Evolutionary conservation across 306 rosid species (phyloP), one percentile per base, ranked within the genome.

Genomic region (Vigna angularis): DNA sequence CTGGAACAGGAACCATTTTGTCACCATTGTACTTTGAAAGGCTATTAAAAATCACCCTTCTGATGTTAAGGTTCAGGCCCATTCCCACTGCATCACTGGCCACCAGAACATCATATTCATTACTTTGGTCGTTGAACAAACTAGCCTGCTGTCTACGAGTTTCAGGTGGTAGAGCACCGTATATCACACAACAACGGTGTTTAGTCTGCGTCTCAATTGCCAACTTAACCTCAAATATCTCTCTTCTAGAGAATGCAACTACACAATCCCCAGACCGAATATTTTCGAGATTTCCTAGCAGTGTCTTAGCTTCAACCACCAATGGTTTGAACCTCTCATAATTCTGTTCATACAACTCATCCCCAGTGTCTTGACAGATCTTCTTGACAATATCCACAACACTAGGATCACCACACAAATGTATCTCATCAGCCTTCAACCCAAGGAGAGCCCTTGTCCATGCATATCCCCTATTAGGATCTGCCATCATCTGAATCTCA

Each of bases 21-120:
- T 94, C 95, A 59, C 98, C 98, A 65, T 90, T 90, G 86, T 86
- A 94, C 82, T 94, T 94, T 17, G 93, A 72, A 56, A 94, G 91
- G 83, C 75, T 81, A 76, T 92, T 86, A 78, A 94, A 94, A 77
- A 94, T 86, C 52, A 94, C 97, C 85, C 97, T 89, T 86, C 98
- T 81, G 52, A 94, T 94, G 78, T 94, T 94, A 40, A 94, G 97
- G 83, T 94, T 94, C 71, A 94, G 86, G 69, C 97, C 98, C 97
- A 94, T 94, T 85, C 98, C 98, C 71, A 92, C 93, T 3, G 98
- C 97, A 85, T 94, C 98, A 81, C 97, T 92, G 66, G 98, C 93
- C 48, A 94, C 98, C 57, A 92, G 90, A 78, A 94, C 95, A 40
- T 94, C 91, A 47, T 80, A 94, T 82, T 88, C 95, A 79, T 89